Percentiles rank a stretch among this genome's conserved stretches.
Conservation (phyloP, 352 stramenopile genomes). For the Pythium plurisporium region DNA sequence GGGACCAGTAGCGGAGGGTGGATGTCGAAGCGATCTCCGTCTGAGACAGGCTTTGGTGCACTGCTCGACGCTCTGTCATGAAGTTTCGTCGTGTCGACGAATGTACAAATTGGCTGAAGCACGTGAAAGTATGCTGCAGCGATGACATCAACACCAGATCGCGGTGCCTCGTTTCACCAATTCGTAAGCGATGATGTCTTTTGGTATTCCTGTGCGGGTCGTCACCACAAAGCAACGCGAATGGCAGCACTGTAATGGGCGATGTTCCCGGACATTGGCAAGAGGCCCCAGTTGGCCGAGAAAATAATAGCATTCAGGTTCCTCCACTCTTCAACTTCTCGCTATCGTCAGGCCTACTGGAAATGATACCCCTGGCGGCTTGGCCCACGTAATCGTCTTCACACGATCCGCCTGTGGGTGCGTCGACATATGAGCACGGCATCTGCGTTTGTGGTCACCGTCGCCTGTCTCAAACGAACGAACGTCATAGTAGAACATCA, state of each 20-base stretch:
- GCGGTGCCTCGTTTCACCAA: no score
- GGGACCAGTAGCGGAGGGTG: constrained; percentile 2
- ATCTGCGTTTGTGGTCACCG: background rate
- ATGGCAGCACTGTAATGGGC: no score
- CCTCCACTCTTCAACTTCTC: background rate
- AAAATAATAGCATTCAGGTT: no score
- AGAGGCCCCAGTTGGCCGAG: no score
- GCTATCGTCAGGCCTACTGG: background rate
- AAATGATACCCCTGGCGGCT: background rate
- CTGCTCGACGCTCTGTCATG: constrained; percentile 33
- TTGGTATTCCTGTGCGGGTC: no score
- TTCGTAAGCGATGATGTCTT: no score
- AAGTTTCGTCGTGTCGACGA: no score
- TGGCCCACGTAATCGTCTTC: background rate
- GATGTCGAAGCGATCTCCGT: constrained; percentile 22
- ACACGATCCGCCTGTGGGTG: background rate
- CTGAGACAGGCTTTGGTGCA: constrained; percentile 29
- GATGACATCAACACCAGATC: no score
- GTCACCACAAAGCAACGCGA: no score
- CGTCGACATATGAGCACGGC: background rate
- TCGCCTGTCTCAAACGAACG: background rate
- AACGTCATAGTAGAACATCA: background rate
- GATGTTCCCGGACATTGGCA: no score
- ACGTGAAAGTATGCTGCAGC: no score
- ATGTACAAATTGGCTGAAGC: no score